Base-by-base conservation (phyloP, 208 protist genomes). In the Trypanosoma caninum region DNA sequence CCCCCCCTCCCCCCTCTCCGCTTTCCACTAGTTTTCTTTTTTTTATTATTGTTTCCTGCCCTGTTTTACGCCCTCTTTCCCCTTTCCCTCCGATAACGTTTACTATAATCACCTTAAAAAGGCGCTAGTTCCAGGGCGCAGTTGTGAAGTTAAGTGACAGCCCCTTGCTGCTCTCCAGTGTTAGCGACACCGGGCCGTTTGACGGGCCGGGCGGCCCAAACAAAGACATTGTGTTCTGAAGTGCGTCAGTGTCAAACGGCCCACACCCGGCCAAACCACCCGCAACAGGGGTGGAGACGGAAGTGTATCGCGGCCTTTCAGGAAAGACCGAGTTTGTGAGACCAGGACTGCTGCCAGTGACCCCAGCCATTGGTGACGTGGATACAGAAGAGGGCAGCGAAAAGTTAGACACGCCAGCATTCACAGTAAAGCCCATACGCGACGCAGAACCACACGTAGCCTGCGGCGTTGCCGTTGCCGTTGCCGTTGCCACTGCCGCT, bases 271-370 rank as follows among this genome's bases (percentile, higher is more conserved):
- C 37, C 41, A 23, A 14, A 30, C 23, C 23, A 37, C 23, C 56
- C 23, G 65, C 25, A n/a, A 63, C 31, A 3, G 56, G 65, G 3
- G 47, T 59, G 10, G 65, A 64, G 7, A 70, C 48, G 2, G 35
- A 57, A 11, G 65, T 70, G 40, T 70, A 70, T 8, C 65, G 55
- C 13, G 65, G 65, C 40, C 59, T 54, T 33, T 70, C 65, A 22
- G 65, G 65, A 33, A 64, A 70, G 10, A 28, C 40, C 2, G 37
- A 31, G 8, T 37, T 22, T 27, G 46, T 22, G n/a, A 37, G 1
- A 8, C 40, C 31, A 8, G 63, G 30, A 27, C 45, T 50, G 18
- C 18, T 55, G 7, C 63, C 55, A 3, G 44, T 22, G 20, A 57
- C 34, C 13, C 16, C 47, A n/a, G 48, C 22, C 38, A 54, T 57